These are phyloP conservation scores for Phytophthora brassicae DNA, from an alignment of 352 stramenopile genomes.

Conservation along the genomic window DNA sequence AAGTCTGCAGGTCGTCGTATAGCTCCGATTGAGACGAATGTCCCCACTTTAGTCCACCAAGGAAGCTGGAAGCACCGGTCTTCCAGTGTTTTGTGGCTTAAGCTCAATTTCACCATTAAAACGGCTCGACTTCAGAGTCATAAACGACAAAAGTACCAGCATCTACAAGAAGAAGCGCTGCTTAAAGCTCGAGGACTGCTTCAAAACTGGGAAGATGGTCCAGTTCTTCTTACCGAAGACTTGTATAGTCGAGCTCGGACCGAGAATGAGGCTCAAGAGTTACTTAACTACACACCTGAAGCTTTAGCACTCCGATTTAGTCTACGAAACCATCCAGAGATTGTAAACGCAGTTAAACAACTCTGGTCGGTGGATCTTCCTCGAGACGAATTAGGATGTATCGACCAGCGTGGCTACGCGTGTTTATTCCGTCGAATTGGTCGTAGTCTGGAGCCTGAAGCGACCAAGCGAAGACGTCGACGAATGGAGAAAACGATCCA, in stretches of 20 bases:
- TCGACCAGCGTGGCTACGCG: slow-evolving; percentile 52
- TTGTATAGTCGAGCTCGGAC: slow-evolving; percentile 50
- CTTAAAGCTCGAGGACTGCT: slow-evolving; percentile 60
- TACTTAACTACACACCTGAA: slow-evolving; percentile 73
- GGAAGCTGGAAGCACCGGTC: slow-evolving; percentile 33
- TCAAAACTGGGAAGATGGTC: slow-evolving; percentile 66
- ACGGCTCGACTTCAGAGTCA: slow-evolving; percentile 54
- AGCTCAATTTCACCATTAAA: slow-evolving; percentile 79
- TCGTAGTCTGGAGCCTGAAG: slow-evolving; percentile 50
- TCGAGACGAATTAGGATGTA: slow-evolving; percentile 59
- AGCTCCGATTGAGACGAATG: background rate
- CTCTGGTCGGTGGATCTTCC: slow-evolving; percentile 64
- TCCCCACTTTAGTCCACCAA: slow-evolving; percentile 8
- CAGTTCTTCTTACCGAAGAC: slow-evolving; percentile 61
- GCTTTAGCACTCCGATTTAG: slow-evolving; percentile 64
- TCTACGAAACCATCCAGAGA: slow-evolving; percentile 52
- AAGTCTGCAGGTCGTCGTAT: slow-evolving; percentile 13
- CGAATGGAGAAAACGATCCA: slow-evolving; percentile 47
- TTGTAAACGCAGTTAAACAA: slow-evolving; percentile 50
- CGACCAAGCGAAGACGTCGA: slow-evolving; percentile 23
- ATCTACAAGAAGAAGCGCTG: slow-evolving; percentile 68
- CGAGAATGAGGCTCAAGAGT: slow-evolving; percentile 49
- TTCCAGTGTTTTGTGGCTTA: slow-evolving; percentile 61
- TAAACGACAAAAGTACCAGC: slow-evolving; percentile 75
- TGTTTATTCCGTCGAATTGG: slow-evolving; percentile 62